phyloP scores from a whole-genome alignment of 2,329 filamentous ascomycete genomes.

The Fusarium praegraminearum region DNA sequence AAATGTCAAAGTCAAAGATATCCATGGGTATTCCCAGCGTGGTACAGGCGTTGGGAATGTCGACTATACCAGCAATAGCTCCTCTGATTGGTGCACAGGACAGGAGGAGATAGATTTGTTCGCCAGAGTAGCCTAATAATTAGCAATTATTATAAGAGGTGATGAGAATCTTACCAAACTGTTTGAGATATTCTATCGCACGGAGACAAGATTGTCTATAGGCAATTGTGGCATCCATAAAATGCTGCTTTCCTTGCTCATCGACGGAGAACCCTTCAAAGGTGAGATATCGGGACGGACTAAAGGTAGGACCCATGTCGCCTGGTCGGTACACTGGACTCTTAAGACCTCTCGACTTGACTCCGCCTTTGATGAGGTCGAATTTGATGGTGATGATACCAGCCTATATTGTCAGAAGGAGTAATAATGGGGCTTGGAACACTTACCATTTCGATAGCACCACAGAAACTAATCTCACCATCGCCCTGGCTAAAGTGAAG shows the following conservation, averaged over 20 bases:
- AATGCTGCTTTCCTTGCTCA: conserved; percentile 88
- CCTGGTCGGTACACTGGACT: conserved; percentile 89
- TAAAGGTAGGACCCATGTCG: conserved; percentile 53
- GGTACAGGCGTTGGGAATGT: conserved; percentile 92
- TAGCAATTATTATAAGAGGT: background rate
- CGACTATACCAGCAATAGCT: conserved; percentile 88
- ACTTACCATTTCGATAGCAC: conserved; percentile 84
- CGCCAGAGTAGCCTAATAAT: conserved; percentile 62
- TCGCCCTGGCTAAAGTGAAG: conserved; percentile 90
- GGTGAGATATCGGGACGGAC: conserved; percentile 44
- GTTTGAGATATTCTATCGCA: conserved; percentile 54
- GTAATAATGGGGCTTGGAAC: rapidly evolving
- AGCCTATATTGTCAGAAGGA: conserved; percentile 56
- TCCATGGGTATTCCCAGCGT: conserved; percentile 91
- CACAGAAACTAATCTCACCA: conserved; percentile 89
- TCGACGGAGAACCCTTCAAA: conserved; percentile 87
- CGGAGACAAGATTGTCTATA: conserved; percentile 84
- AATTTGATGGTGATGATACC: conserved; percentile 92
- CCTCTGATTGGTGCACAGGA: conserved; percentile 90
- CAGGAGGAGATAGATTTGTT: conserved; percentile 88
- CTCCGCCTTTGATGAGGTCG: conserved; percentile 84
- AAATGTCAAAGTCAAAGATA: conserved; percentile 95
- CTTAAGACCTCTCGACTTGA: conserved; percentile 80
- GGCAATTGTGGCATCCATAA: conserved; percentile 85
- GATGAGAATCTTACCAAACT: conserved; percentile 46